These are phyloP conservation scores for Pseudoturritis turrita DNA, from an alignment of 345 rosid genomes.

Conservation along the genomic window DNA sequence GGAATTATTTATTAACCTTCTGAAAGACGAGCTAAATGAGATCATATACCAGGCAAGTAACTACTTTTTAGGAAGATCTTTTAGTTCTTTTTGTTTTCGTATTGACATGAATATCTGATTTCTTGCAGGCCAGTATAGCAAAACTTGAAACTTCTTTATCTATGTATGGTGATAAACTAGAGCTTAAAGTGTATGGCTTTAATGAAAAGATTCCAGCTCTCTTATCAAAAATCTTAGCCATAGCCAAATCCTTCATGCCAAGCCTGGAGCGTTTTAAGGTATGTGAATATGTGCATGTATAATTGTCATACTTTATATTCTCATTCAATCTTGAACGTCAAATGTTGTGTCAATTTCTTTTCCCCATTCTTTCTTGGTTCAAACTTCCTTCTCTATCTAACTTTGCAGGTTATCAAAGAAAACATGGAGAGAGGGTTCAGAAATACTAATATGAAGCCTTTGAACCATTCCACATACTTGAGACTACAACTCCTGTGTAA, in stretches of 20 bases:
- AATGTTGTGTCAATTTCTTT: background rate
- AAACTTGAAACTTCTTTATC: constrained; percentile 84
- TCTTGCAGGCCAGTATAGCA: constrained; percentile 85
- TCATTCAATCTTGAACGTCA: background rate
- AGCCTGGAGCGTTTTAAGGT: constrained; percentile 79
- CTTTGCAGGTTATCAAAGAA: constrained; percentile 83
- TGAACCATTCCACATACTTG: constrained; percentile 81
- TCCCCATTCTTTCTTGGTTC: background rate
- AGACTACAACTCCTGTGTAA: constrained; percentile 81
- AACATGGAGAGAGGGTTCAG: constrained; percentile 66
- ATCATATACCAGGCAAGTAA: constrained; percentile 74
- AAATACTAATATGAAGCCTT: constrained; percentile 87
- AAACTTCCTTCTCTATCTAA: background rate
- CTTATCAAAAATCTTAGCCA: constrained; percentile 60
- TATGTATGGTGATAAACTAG: constrained; percentile 65
- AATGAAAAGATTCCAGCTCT: constrained; percentile 80
- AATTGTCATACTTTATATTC: background rate
- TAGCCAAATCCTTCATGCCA: constrained; percentile 76
- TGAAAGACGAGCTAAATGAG: constrained; percentile 93
- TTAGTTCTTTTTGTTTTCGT: constrained; percentile 12
- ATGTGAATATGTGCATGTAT: constrained; percentile 4
- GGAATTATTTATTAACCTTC: constrained; percentile 76
- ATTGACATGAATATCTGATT: constrained; percentile 3
- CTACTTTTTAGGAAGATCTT: constrained; percentile 1
- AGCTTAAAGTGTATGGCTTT: constrained; percentile 89